Evolutionary conservation across 345 rosid species (phyloP).

Genomic region (Xanthoceras sorbifolium): DNA sequence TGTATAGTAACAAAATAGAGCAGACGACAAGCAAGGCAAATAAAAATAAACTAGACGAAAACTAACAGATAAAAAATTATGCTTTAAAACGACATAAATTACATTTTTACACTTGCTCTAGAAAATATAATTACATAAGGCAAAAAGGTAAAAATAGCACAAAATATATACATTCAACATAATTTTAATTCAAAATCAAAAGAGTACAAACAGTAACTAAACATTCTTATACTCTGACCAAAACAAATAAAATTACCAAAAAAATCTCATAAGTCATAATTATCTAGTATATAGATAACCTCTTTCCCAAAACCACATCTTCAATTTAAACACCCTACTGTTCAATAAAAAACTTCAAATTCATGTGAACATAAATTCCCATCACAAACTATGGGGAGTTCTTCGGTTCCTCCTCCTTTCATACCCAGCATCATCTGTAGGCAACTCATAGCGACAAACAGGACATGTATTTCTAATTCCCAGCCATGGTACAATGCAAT

Average conservation of each 20-base stretch:
- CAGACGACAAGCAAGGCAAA: background rate
- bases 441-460: slow-evolving; percentile 84
- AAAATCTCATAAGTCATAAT: slow-evolving; percentile 19
- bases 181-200: slow-evolving; percentile 22
- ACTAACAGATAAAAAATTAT: background rate
- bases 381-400: slow-evolving; percentile 33
- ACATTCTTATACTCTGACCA: slow-evolving; percentile 27
- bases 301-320: slow-evolving; percentile 29
- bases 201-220: slow-evolving; percentile 26
- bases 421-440: slow-evolving; percentile 75
- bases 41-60: background rate
- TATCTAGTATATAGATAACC: slow-evolving; percentile 21
- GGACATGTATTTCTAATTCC: slow-evolving; percentile 90
- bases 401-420: slow-evolving; percentile 54
- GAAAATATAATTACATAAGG: background rate
- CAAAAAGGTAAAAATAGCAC: background rate
- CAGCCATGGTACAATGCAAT: slow-evolving; percentile 87
- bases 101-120: slow-evolving; percentile 8
- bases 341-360: slow-evolving; percentile 25
- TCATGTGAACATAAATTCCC: slow-evolving; percentile 25
- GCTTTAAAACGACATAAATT: slow-evolving; percentile 2
- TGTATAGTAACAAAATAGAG: background rate
- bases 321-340: slow-evolving; percentile 36
- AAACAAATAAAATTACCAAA: slow-evolving; percentile 24
- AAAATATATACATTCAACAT: slow-evolving; percentile 18